These are phyloP conservation scores for Pyricularia sp. DNA, from an alignment of 2,329 filamentous ascomycete genomes.

Conservation along the genomic window DNA sequence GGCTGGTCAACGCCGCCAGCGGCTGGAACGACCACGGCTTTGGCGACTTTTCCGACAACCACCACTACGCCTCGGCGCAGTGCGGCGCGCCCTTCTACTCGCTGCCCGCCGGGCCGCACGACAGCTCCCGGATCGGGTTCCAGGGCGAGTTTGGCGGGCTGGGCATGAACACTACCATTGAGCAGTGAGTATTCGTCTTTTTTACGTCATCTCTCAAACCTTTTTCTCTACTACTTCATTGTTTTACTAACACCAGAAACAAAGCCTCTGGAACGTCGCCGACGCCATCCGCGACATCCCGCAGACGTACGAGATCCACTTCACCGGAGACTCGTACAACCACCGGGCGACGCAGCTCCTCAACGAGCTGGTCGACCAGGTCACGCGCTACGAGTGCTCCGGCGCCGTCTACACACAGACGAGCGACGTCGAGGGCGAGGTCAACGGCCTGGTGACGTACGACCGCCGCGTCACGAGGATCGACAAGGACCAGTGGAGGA, in stretches of 20 bases:
- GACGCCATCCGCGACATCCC: constrained; percentile 50
- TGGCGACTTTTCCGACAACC: constrained; percentile 61
- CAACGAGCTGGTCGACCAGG: constrained; percentile 50
- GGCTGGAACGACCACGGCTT: constrained; percentile 62
- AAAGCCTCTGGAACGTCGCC: constrained; percentile 55
- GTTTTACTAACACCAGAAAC: background rate
- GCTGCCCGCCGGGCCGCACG: constrained; percentile 42
- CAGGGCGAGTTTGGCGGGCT: constrained; percentile 66
- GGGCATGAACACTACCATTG: constrained; percentile 52
- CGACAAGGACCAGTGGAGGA: constrained; percentile 47
- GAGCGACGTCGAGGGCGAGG: constrained; percentile 65
- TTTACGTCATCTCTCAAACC: background rate
- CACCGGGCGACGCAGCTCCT: constrained; percentile 53
- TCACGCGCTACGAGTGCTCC: constrained; percentile 52
- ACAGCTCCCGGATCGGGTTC: constrained; percentile 51
- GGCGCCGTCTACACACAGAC: constrained; percentile 67
- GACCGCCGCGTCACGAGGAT: constrained; percentile 52
- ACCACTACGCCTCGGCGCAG: constrained; percentile 63
- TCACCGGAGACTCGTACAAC: constrained; percentile 52
- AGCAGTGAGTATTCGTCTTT: constrained; percentile 37
- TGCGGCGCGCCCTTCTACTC: constrained; percentile 64
- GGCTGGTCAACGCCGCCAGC: constrained; percentile 52
- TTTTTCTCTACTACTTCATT: background rate
- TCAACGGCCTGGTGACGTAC: constrained; percentile 63
- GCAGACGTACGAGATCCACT: constrained; percentile 58